Conservation (phyloP, 257 asterid genomes). For the Petunia secreta region DNA sequence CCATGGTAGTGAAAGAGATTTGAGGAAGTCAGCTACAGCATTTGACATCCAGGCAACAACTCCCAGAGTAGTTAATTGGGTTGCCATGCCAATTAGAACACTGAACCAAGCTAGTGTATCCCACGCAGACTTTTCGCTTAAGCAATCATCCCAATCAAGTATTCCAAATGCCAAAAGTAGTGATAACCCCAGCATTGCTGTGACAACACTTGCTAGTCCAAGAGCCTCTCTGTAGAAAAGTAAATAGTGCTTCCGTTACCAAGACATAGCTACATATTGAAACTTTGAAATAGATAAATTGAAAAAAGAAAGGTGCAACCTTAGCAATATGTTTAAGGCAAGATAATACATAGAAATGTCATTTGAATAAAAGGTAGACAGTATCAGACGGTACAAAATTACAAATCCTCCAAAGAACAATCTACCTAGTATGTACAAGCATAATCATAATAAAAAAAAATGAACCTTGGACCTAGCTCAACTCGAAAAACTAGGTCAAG, state of each 20-base stretch:
- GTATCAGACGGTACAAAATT: neutral
- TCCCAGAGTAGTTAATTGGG: conserved; percentile 60
- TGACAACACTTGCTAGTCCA: conserved; percentile 58
- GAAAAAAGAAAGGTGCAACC: neutral
- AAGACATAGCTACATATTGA: neutral
- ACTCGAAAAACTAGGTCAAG: too few relatives aligned
- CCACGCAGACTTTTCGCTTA: conserved; percentile 81
- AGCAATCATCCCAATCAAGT: conserved; percentile 75
- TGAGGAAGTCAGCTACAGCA: conserved; percentile 51
- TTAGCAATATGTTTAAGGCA: too few relatives aligned
- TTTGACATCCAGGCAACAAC: conserved; percentile 68
- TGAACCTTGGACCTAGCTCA: too few relatives aligned
- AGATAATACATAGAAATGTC: neutral
- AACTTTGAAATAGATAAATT: neutral
- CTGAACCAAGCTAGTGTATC: conserved; percentile 83
- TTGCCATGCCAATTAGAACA: conserved; percentile 75
- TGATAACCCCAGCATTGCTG: conserved; percentile 74
- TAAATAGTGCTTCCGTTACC: neutral
- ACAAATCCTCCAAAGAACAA: neutral
- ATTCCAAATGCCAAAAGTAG: conserved; percentile 63
- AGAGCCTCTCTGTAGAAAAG: conserved; percentile 53
- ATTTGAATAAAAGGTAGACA: neutral
- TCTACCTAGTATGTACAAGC: neutral
- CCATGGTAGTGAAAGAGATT: conserved; percentile 50
- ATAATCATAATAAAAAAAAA: too few relatives aligned